phyloP scores from a whole-genome alignment of 2,329 filamentous ascomycete species.

The Blastomyces silverae region DNA sequence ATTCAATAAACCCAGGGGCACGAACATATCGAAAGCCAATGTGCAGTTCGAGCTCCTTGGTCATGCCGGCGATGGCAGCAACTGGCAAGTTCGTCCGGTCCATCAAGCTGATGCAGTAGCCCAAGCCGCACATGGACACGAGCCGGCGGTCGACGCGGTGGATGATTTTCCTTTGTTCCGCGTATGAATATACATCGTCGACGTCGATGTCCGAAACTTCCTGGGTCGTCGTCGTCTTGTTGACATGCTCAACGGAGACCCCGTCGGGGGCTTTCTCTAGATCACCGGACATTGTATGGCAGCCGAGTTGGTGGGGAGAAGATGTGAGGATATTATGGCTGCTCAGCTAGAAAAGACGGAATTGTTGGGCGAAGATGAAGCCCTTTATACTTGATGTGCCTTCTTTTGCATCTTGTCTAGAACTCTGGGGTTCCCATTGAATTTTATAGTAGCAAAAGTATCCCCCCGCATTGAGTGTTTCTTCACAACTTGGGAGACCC shows the following conservation, averaged over 20 bases:
- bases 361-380: background rate
- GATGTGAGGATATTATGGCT: background rate
- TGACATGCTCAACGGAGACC: slow-evolving; percentile 13
- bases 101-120: slow-evolving; percentile 72
- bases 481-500: background rate
- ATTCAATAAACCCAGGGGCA: background rate
- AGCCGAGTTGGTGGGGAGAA: background rate
- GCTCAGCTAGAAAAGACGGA: background rate
- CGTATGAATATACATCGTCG: slow-evolving; percentile 44
- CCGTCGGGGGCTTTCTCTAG: slow-evolving; percentile 17
- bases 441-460: background rate
- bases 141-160: slow-evolving; percentile 61
- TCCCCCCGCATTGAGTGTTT: background rate
- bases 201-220: slow-evolving; percentile 15
- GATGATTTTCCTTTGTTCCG: slow-evolving; percentile 62
- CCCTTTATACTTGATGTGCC: background rate
- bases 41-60: slow-evolving; percentile 26
- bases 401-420: background rate
- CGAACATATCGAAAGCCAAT: slow-evolving; percentile 25
- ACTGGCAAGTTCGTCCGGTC: slow-evolving; percentile 70
- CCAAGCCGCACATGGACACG: slow-evolving; percentile 54
- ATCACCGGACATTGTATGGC: slow-evolving; percentile 16
- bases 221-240: background rate
- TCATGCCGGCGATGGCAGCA: slow-evolving; percentile 59
- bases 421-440: background rate